A percentile compares a stretch with the other conserved stretches of the same genome.
Evolutionary conservation across 176 grass and related monocot species (phyloP).

Genomic region (Poa pratensis): DNA sequence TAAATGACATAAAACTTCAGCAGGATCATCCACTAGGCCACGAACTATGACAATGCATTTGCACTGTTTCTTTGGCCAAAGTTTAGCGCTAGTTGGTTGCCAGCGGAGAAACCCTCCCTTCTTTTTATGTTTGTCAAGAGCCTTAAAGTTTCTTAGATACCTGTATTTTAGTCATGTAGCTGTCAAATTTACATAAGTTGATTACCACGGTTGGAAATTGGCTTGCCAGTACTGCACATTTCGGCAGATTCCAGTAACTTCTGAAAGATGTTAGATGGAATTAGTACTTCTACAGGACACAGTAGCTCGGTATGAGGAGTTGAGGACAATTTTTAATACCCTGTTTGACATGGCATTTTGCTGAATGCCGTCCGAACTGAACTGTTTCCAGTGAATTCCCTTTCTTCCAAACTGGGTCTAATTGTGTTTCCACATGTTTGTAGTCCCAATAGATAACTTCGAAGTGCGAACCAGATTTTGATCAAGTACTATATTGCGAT

Average conservation of each 20-base stretch:
- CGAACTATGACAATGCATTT: neutral
- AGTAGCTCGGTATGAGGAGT: neutral
- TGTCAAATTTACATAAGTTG: constrained; percentile 14
- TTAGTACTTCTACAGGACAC: neutral
- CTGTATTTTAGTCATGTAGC: neutral
- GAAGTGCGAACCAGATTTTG: neutral
- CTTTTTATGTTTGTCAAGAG: constrained; percentile 14
- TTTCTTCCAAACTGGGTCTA: neutral
- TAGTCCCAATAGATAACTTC: neutral
- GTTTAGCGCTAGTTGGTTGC: constrained; percentile 1
- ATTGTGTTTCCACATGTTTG: neutral
- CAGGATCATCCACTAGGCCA: neutral
- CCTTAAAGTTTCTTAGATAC: neutral
- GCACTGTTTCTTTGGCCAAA: neutral
- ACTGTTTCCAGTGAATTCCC: constrained; percentile 7
- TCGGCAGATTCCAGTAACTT: constrained; percentile 14
- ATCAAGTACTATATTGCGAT: neutral
- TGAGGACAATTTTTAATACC: neutral
- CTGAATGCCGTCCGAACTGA: neutral
- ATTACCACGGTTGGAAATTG: neutral
- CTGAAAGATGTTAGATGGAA: neutral
- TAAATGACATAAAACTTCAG: neutral
- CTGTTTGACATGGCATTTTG: neutral
- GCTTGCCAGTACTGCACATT: constrained; percentile 16
- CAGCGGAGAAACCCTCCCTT: neutral